Evolutionary conservation across 148 eudicot species (phyloP).

Genomic region (Bassia scoparia): DNA sequence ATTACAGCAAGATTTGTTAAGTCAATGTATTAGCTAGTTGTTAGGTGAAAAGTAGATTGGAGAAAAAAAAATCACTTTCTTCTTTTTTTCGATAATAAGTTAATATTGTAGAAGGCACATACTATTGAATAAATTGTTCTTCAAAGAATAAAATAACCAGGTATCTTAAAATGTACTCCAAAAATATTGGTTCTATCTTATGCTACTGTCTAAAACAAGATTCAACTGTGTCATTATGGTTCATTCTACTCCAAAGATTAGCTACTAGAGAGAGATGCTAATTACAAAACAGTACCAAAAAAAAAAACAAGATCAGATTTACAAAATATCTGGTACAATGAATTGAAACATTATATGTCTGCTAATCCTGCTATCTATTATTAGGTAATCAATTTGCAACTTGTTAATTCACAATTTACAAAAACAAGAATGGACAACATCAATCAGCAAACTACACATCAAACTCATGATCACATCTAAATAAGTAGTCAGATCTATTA

Average conservation of each 20-base stretch:
- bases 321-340: neutral
- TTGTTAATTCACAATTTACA: neutral
- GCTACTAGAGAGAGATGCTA: neutral
- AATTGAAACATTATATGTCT: neutral
- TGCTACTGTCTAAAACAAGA: neutral
- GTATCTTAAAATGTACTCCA: neutral
- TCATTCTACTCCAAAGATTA: too few species aligned
- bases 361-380: neutral
- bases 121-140: neutral
- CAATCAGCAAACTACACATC: neutral
- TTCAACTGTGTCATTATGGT: too few species aligned
- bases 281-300: neutral
- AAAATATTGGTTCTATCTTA: neutral
- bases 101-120: neutral
- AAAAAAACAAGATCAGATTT: neutral
- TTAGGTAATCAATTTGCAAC: neutral
- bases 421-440: neutral
- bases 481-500: slow-evolving; percentile 13
- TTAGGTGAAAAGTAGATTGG: slow-evolving; percentile 5
- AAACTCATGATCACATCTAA: neutral
- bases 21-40: neutral
- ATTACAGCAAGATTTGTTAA: neutral
- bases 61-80: too few species aligned
- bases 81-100: too few species aligned
- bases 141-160: neutral